Conservation (phyloP, 2,329 filamentous ascomycete species). For the Beauveria asiatica region DNA sequence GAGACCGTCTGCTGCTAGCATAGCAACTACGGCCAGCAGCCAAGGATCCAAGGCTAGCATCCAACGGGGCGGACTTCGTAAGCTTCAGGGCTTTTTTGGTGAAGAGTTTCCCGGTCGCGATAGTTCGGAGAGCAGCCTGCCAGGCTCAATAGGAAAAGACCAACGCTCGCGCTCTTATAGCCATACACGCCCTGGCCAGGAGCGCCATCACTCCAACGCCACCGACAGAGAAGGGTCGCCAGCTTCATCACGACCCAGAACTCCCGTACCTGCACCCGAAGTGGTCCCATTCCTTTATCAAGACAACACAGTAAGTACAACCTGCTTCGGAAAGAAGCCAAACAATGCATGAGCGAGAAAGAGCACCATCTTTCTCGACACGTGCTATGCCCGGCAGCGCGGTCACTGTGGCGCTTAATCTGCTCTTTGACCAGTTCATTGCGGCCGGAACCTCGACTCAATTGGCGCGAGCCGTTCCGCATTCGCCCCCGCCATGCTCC, state of each 20-base stretch:
- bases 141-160: constrained; percentile 44
- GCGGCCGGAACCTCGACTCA: constrained; percentile 4
- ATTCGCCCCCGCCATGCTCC: not conserved
- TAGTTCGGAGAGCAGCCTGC: constrained; percentile 63
- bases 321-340: not conserved
- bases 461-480: constrained; percentile 6
- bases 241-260: constrained; percentile 66
- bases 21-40: constrained; percentile 71
- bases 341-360: not conserved
- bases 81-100: constrained; percentile 85
- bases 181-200: constrained; percentile 52
- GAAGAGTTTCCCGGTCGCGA: constrained; percentile 74
- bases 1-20: constrained; percentile 79
- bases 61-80: constrained; percentile 65
- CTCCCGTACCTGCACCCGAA: constrained; percentile 81
- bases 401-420: not conserved
- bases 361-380: constrained; percentile 16
- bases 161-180: constrained; percentile 56
- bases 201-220: constrained; percentile 73
- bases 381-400: not conserved
- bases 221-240: constrained; percentile 70
- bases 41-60: constrained; percentile 69
- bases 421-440: constrained; percentile 8
- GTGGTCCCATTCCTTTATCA: constrained; percentile 98
- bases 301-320: constrained; percentile 54